Percentiles rank a stretch among this genome's conserved stretches.
Evolutionary conservation across 2,329 filamentous ascomycete genomes (phyloP).

Genomic region (Epicoccum nigrum): DNA sequence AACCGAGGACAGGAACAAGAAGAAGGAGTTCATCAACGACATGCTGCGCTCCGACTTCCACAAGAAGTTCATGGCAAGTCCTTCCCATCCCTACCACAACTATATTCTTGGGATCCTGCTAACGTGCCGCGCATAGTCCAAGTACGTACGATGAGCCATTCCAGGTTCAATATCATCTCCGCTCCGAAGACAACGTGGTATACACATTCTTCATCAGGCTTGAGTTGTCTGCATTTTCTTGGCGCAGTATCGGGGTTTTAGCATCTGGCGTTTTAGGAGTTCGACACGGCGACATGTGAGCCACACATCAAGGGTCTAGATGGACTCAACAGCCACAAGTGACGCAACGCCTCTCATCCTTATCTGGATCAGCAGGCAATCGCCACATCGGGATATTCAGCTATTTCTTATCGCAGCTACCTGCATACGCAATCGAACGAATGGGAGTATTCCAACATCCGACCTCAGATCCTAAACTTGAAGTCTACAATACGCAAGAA

Average conservation of each 20-base stretch:
- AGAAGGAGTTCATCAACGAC: slow-evolving; percentile 98
- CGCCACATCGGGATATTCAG: slow-evolving; percentile 24
- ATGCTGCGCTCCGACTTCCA: slow-evolving; percentile 95
- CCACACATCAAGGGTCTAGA: slow-evolving; percentile 30
- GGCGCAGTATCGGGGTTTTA: slow-evolving; percentile 14
- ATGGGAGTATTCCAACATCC: slow-evolving; percentile 14
- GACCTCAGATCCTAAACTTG: neutral
- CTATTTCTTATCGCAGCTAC: slow-evolving; percentile 29
- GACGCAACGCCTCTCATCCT: slow-evolving; percentile 29
- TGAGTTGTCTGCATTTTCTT: slow-evolving; percentile 3
- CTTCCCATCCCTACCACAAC: too few species aligned
- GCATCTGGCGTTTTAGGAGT: slow-evolving; percentile 17
- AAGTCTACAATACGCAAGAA: neutral
- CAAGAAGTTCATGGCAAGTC: slow-evolving; percentile 85
- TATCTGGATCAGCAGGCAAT: slow-evolving; percentile 45
- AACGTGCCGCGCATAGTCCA: slow-evolving; percentile 34
- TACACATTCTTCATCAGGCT: too few species aligned
- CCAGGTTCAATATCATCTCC: too few species aligned
- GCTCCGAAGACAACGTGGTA: too few species aligned
- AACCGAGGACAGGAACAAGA: slow-evolving; percentile 88
- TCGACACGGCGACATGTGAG: slow-evolving; percentile 20
- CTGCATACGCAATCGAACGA: slow-evolving; percentile 23
- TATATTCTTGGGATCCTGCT: neutral
- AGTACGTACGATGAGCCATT: slow-evolving; percentile 46
- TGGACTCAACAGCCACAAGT: slow-evolving; percentile 24